Percentiles rank a stretch among this genome's conserved stretches.
Evolutionary conservation across 108 stramenopile species (phyloP).

Genomic region (Skeletonema menzelii): DNA sequence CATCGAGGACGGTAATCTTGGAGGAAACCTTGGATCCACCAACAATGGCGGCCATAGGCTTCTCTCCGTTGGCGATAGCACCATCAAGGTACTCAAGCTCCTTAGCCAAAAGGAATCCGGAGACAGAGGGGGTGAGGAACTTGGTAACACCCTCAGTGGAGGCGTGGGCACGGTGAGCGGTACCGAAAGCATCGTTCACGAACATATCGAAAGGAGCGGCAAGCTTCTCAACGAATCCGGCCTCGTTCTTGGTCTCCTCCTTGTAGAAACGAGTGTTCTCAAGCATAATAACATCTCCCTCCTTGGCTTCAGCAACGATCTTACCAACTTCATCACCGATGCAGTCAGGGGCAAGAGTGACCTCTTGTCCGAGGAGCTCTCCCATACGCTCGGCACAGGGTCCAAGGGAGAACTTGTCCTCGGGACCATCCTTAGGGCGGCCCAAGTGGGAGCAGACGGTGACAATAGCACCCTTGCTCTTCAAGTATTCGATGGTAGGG

Average conservation of each 20-base stretch:
- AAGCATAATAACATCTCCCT: constrained; percentile 97
- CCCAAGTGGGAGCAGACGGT: constrained; percentile 99
- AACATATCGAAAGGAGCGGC: constrained; percentile 91
- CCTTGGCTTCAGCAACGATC: constrained; percentile 68
- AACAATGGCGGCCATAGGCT: constrained; percentile 99
- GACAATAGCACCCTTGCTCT: constrained; percentile 96
- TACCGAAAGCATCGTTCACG: constrained; percentile 99
- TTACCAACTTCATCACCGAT: constrained; percentile 92
- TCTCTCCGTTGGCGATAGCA: constrained; percentile 93
- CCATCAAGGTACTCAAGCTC: constrained; percentile 99
- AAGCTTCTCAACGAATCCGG: constrained; percentile 90
- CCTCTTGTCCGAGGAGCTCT: constrained; percentile 91
- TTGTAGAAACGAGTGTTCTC: constrained; percentile 99
- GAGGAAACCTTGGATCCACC: constrained; percentile 99
- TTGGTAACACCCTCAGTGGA: constrained; percentile 99
- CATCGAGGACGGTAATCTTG: constrained; percentile 99
- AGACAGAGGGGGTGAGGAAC: constrained; percentile 87
- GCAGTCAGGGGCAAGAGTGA: constrained; percentile 96
- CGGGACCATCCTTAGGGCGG: constrained; percentile 96
- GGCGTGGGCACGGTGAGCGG: constrained; percentile 99
- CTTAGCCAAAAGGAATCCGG: constrained; percentile 96
- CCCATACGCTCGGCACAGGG: constrained; percentile 96
- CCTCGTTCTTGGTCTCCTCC: constrained; percentile 95
- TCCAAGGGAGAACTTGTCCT: constrained; percentile 98
- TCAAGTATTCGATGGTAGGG: constrained; percentile 98